Evolutionary conservation across 2,329 filamentous ascomycete genomes (phyloP).

Genomic region (Colletotrichum shisoi): DNA sequence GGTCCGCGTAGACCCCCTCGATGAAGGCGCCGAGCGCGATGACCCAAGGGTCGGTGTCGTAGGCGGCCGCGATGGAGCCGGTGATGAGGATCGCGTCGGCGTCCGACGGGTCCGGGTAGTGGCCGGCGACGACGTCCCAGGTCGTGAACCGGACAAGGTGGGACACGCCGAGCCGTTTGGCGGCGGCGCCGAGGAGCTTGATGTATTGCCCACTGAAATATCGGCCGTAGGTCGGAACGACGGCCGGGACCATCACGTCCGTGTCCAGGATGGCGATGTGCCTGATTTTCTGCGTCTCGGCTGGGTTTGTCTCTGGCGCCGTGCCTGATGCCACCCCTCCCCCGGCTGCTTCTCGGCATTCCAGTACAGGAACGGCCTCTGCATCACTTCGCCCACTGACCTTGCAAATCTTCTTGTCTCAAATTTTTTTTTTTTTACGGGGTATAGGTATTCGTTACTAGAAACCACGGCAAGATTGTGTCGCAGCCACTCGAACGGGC

Average conservation of each 20-base stretch:
- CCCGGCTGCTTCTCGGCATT: background rate
- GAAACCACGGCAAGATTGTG: background rate
- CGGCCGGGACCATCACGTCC: slow-evolving; percentile 26
- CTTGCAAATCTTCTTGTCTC: slow-evolving; percentile 5
- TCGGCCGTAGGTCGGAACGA: slow-evolving; percentile 15
- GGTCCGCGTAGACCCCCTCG: slow-evolving; percentile 43
- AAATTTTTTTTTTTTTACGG: no score
- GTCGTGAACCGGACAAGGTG: slow-evolving; percentile 40
- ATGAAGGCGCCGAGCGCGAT: slow-evolving; percentile 53
- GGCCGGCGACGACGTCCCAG: slow-evolving; percentile 46
- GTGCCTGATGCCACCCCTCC: background rate
- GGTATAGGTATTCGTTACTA: background rate
- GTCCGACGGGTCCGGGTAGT: slow-evolving; percentile 44
- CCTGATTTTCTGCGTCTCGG: no score
- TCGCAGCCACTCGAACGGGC: background rate
- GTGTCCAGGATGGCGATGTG: slow-evolving; percentile 30
- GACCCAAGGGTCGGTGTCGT: slow-evolving; percentile 56
- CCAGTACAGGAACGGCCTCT: background rate
- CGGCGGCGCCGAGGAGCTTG: slow-evolving; percentile 15
- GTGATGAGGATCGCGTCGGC: slow-evolving; percentile 47
- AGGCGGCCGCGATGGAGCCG: slow-evolving; percentile 52
- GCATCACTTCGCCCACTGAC: background rate
- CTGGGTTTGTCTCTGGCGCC: background rate
- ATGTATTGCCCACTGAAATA: slow-evolving; percentile 30
- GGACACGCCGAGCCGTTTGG: slow-evolving; percentile 25